phyloP scores from a whole-genome alignment of 192 early-diverging fungal species.

The Podochytrium sp. region DNA sequence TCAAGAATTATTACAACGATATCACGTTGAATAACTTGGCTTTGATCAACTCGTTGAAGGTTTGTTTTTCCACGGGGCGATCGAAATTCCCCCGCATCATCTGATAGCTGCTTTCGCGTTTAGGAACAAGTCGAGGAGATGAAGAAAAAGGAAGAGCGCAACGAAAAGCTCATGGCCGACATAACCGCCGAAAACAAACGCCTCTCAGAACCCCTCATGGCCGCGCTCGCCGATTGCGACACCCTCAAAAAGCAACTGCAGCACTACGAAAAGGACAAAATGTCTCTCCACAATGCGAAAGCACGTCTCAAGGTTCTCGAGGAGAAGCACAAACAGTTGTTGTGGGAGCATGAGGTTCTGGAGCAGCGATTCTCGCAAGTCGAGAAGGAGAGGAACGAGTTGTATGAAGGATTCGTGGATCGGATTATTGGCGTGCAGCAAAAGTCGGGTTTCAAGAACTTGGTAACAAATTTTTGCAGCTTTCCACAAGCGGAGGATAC shows the following conservation, averaged over 20 bases:
- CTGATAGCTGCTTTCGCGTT: no score
- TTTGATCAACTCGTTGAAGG: constrained; percentile 67
- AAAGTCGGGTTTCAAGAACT: constrained; percentile 70
- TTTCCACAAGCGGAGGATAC: not conserved
- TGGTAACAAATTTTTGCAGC: constrained; percentile 36
- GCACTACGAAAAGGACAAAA: constrained; percentile 70
- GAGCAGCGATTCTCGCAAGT: constrained; percentile 67
- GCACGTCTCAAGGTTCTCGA: constrained; percentile 63
- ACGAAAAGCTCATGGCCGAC: constrained; percentile 71
- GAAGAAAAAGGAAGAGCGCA: constrained; percentile 74
- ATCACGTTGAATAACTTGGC: constrained; percentile 71
- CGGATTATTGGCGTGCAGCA: constrained; percentile 68
- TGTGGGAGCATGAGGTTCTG: constrained; percentile 70
- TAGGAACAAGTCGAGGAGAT: constrained; percentile 73
- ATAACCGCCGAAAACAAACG: constrained; percentile 70
- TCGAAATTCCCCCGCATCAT: not conserved
- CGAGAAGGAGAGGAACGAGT: constrained; percentile 64
- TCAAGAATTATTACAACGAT: constrained; percentile 76
- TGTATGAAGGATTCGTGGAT: constrained; percentile 69
- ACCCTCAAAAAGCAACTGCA: constrained; percentile 57
- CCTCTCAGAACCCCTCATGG: constrained; percentile 65
- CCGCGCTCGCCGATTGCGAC: constrained; percentile 65
- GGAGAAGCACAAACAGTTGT: constrained; percentile 61
- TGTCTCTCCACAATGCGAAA: constrained; percentile 62
- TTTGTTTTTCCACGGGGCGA: constrained; percentile 26